These are phyloP conservation scores for Naganishia antarctica DNA, from an alignment of 768 basidiomycete species.

Conservation along the genomic window DNA sequence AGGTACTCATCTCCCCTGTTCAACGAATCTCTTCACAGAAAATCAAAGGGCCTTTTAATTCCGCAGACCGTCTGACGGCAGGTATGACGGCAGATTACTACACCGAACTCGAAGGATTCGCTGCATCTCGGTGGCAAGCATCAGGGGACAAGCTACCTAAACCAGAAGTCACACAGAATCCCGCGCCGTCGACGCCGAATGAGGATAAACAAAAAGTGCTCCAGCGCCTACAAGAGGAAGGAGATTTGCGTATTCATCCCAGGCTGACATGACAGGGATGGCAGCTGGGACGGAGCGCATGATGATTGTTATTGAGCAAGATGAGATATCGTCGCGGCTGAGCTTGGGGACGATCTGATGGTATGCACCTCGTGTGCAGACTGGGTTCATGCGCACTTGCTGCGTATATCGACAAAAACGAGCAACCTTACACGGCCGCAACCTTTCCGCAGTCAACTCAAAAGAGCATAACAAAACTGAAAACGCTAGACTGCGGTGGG, in stretches of 20 bases:
- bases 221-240: background rate
- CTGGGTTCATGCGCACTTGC: too few relatives aligned
- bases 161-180: background rate
- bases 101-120: constrained; percentile 59
- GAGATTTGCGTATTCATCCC: constrained; percentile 28
- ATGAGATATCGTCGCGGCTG: too few relatives aligned
- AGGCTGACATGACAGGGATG: constrained; percentile 29
- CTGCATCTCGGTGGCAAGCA: constrained; percentile 13
- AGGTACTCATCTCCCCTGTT: background rate
- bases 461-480: too few relatives aligned
- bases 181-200: background rate
- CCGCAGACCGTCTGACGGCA: constrained; percentile 65
- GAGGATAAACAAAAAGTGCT: background rate
- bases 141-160: background rate
- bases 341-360: too few relatives aligned
- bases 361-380: too few relatives aligned
- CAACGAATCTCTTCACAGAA: background rate
- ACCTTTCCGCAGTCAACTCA: too few relatives aligned
- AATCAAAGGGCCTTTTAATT: constrained; percentile 77
- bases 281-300: too few relatives aligned
- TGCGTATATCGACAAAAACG: too few relatives aligned
- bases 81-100: constrained; percentile 70
- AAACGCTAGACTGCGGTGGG: too few relatives aligned
- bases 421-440: too few relatives aligned
- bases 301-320: too few relatives aligned